Conservation (phyloP, 371 early-diverging fungal genomes). For the Apophysomyces elegans region DNA sequence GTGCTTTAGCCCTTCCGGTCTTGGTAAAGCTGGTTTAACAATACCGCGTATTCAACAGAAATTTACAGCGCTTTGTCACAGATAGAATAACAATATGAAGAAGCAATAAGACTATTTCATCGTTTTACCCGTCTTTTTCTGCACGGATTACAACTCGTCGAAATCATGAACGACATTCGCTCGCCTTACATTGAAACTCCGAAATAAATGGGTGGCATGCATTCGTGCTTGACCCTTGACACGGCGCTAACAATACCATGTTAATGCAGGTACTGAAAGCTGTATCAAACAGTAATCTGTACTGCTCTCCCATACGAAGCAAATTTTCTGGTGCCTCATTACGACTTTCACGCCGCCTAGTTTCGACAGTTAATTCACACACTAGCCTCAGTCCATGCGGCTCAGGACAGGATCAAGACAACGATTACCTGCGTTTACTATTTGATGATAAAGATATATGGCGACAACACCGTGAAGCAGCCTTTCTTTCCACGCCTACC, state of each 20-base stretch:
- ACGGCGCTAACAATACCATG: neutral
- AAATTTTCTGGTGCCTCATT: neutral
- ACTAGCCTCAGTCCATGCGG: neutral
- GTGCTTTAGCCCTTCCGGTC: too few relatives aligned
- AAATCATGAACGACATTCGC: too few relatives aligned
- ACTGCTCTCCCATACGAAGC: neutral
- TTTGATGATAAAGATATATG: slow-evolving; percentile 44
- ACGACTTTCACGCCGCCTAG: neutral
- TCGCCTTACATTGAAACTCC: too few relatives aligned
- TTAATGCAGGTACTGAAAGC: neutral
- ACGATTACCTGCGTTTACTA: slow-evolving; percentile 39
- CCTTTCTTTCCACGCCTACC: neutral
- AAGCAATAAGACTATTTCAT: too few relatives aligned
- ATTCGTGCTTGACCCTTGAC: neutral
- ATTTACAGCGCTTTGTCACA: too few relatives aligned
- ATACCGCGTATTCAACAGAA: too few relatives aligned
- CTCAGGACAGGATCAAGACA: slow-evolving; percentile 1
- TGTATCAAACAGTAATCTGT: neutral
- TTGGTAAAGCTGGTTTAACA: too few relatives aligned
- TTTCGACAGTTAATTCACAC: slow-evolving; percentile 3
- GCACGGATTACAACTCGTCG: too few relatives aligned
- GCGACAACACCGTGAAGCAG: slow-evolving; percentile 22
- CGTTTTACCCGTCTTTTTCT: too few relatives aligned
- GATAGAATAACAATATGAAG: too few relatives aligned
- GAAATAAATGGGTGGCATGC: too few relatives aligned